Evolutionary conservation across 177 flowering plant species (phyloP).

Genomic region (Vitis hybrid): DNA sequence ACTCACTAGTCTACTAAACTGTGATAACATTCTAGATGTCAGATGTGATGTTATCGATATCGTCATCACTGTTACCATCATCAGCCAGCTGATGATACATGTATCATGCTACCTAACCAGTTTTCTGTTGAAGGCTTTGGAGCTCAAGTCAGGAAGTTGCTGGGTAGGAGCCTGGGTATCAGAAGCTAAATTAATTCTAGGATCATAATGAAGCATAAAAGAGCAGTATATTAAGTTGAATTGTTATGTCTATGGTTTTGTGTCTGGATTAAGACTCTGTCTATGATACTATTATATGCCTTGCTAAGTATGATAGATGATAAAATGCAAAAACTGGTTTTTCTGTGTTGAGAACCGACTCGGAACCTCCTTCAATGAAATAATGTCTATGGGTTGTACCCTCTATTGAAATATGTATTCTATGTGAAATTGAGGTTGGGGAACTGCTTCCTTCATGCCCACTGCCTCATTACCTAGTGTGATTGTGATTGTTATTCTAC

Average conservation of each 20-base stretch:
- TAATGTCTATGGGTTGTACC: too few relatives aligned
- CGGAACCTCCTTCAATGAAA: too few relatives aligned
- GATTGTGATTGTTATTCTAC: too few relatives aligned
- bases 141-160: slow-evolving; percentile 1
- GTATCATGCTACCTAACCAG: not conserved
- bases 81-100: slow-evolving; percentile 8
- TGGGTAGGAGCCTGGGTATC: not conserved
- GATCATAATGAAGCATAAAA: not conserved
- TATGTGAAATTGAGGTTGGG: too few relatives aligned
- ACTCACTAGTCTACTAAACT: slow-evolving; percentile 12
- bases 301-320: too few relatives aligned
- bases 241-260: not conserved
- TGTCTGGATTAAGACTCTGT: not conserved
- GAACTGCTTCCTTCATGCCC: too few relatives aligned
- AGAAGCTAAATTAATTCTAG: not conserved
- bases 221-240: not conserved
- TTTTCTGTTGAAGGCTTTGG: not conserved
- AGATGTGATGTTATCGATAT: not conserved
- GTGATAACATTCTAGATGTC: slow-evolving; percentile 7
- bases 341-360: too few relatives aligned
- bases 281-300: too few relatives aligned
- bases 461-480: too few relatives aligned
- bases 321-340: too few relatives aligned
- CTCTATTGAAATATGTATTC: too few relatives aligned
- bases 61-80: not conserved